Conservation (phyloP, 371 early-diverging fungal species). For the Sporodiniella umbellata region DNA sequence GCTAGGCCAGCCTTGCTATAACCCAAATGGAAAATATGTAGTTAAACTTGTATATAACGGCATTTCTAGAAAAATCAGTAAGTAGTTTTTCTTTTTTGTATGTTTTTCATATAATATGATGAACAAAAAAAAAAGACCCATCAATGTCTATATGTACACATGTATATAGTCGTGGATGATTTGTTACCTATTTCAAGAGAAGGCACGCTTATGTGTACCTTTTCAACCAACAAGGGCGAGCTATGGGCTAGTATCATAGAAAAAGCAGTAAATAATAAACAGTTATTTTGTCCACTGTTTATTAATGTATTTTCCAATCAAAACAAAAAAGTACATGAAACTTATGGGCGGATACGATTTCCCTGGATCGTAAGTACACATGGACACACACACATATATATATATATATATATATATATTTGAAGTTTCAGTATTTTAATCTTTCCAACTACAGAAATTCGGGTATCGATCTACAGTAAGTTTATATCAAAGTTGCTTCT, state of each 20-base stretch:
- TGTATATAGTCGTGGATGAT: constrained; percentile 79
- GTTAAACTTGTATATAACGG: constrained; percentile 85
- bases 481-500: neutral
- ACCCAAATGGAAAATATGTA: constrained; percentile 86
- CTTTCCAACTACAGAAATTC: constrained; percentile 58
- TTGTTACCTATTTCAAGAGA: constrained; percentile 74
- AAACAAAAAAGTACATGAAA: constrained; percentile 70
- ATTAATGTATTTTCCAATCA: neutral
- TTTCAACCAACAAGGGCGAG: constrained; percentile 73
- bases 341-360: constrained; percentile 94
- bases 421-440: neutral
- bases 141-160: neutral
- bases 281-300: neutral
- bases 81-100: neutral
- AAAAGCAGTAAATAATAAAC: constrained; percentile 61
- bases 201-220: constrained; percentile 81
- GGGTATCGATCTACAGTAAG: constrained; percentile 82
- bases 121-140: neutral
- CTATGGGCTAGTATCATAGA: constrained; percentile 88
- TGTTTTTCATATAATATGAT: neutral
- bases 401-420: too few species aligned
- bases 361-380: constrained; percentile 78
- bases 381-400: too few species aligned
- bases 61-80: constrained; percentile 71
- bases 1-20: constrained; percentile 73